A percentile compares a stretch with the other conserved stretches of the same genome.
Evolutionary conservation across 352 stramenopile species (phyloP).

Genomic region (Phytophthora cactorum): DNA sequence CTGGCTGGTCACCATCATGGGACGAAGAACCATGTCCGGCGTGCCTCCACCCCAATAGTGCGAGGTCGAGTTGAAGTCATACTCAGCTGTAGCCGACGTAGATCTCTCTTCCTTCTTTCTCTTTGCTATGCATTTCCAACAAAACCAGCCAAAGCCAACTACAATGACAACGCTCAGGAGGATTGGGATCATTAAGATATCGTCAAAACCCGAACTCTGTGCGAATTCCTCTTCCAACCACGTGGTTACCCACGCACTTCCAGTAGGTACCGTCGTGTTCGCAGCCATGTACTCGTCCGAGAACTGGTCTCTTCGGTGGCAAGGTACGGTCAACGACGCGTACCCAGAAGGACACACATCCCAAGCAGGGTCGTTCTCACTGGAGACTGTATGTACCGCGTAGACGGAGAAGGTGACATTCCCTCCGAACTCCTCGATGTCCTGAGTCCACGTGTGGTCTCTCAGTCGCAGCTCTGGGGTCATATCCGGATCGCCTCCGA

Average conservation of each 20-base stretch:
- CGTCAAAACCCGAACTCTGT: constrained; percentile 7
- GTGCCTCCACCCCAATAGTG: constrained; percentile 3
- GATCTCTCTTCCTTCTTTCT: neutral
- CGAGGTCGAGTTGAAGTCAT: constrained; percentile 15
- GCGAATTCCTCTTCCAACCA: constrained; percentile 31
- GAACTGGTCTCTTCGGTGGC: constrained; percentile 19
- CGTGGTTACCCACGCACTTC: constrained; percentile 24
- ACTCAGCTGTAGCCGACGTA: constrained; percentile 1
- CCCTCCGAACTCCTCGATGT: constrained; percentile 15
- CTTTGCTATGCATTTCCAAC: too few relatives aligned
- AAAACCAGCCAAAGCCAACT: too few relatives aligned
- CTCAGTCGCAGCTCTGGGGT: constrained; percentile 18
- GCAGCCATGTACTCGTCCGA: constrained; percentile 23
- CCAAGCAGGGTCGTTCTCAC: constrained; percentile 18
- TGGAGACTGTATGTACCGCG: constrained; percentile 25
- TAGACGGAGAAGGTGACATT: constrained; percentile 33
- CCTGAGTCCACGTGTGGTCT: constrained; percentile 32
- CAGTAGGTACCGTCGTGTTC: constrained; percentile 8
- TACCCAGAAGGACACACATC: constrained; percentile 28
- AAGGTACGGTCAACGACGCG: constrained; percentile 24
- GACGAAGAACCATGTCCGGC: constrained; percentile 9
- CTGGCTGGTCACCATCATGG: constrained; percentile 18
- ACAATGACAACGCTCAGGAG: too few relatives aligned
- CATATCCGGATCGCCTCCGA: constrained; percentile 24
- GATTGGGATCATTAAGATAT: neutral